Base-by-base conservation (phyloP, 768 basidiomycete species). In the Termitomyces sp. region DNA sequence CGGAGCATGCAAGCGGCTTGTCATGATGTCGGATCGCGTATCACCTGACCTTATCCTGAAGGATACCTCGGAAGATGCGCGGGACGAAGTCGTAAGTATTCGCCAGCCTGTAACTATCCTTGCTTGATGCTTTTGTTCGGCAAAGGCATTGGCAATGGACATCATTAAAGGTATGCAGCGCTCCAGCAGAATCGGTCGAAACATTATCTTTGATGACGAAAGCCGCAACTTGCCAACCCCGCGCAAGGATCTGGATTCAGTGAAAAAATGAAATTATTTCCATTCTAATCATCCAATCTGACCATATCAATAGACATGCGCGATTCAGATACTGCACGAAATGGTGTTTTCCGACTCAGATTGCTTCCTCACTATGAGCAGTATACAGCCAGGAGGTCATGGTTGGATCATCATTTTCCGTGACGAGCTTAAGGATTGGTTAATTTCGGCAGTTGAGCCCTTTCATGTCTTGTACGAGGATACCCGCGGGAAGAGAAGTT, bases 351-450 rank as follows among this genome's bases (percentile, higher is more conserved):
- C 49, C 15, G 42, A 57, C 3, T 55, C 57, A 4, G 63, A 65
- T 57, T 60, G 57, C 36, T 65, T 63, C 44, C 6, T 44, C 30
- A 54, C 55, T 13, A 46, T 63, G 37, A 54, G 62, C n/a, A 31
- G 20, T 45, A 24, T 65, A 22, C 47, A 37, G 1, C 64, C 58
- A 44, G 64, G 57, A 36, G 31, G 45, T 37, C 62, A 63, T 39
- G 62, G 62, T 6, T 61, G 59, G 62, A 34, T 61, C 16, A 63
- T 65, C 39, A 41, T 57, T 8, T 63, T 63, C 42, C 61, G 62
- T 47, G 59, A 62, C 9, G 61, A 58, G 39, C 63, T 62, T 18
- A 56, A 56, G 49, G 50, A 58, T 6, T 58, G 64, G 59, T n/a
- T 65, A 11, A 46, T 61, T 13, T 48, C 53, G n/a, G 45, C 57